These are phyloP conservation scores for Rhizopus stolonifer DNA, from an alignment of 371 early-diverging fungal genomes.

Conservation along the genomic window DNA sequence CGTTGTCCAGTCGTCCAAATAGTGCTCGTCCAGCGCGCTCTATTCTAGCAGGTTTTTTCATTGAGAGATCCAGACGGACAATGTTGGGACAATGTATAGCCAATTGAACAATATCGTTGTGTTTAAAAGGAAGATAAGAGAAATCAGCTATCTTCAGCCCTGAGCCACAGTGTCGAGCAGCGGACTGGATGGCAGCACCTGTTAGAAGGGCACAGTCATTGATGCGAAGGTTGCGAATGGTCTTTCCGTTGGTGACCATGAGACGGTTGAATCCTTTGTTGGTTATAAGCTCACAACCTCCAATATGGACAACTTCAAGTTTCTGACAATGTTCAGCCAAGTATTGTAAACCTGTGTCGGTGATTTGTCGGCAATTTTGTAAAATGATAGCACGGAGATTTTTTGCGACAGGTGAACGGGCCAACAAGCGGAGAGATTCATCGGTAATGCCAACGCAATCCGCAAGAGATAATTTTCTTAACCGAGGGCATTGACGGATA, in stretches of 20 bases:
- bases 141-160: conserved; percentile 29
- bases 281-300: conserved; percentile 26
- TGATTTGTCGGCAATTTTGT: conserved; percentile 33
- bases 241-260: conserved; percentile 20
- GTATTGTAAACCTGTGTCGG: conserved; percentile 24
- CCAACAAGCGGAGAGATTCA: conserved; percentile 19
- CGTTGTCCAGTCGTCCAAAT: neutral
- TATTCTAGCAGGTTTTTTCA: conserved; percentile 14
- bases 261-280: conserved; percentile 26
- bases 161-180: conserved; percentile 22
- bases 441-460: conserved; percentile 25
- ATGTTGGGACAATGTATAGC: conserved; percentile 26
- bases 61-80: conserved; percentile 15
- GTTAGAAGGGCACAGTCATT: conserved; percentile 33
- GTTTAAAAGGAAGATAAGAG: conserved; percentile 21
- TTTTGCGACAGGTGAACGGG: conserved; percentile 14
- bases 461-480: conserved; percentile 18
- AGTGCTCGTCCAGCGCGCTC: neutral
- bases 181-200: conserved; percentile 16
- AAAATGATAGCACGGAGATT: conserved; percentile 25
- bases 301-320: conserved; percentile 21
- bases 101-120: conserved; percentile 18
- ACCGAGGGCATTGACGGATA: conserved; percentile 21
- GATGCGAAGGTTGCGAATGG: conserved; percentile 27
- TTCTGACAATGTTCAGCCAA: conserved; percentile 16